phyloP scores from a whole-genome alignment of 2,329 filamentous ascomycete species.

The Colletotrichum tropicicola region DNA sequence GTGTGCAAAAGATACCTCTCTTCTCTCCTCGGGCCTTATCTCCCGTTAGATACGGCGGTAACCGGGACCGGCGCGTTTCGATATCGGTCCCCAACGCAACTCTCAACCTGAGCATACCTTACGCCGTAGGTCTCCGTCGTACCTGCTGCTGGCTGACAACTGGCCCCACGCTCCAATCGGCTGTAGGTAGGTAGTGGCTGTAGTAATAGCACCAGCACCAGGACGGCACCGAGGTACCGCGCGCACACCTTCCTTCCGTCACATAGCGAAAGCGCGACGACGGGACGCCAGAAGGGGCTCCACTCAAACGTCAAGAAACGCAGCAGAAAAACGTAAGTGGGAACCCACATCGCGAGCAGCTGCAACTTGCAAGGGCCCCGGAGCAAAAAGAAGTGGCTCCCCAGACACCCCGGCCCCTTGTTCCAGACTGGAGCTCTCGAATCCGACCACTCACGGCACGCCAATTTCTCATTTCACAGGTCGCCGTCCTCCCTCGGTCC shows the following conservation, averaged over 20 bases:
- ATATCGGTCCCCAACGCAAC: neutral
- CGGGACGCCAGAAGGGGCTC: neutral
- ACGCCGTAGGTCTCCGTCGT: too few relatives aligned
- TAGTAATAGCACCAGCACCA: too few relatives aligned
- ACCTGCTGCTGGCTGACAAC: too few relatives aligned
- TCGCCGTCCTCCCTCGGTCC: conserved; percentile 11
- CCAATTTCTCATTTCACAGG: conserved; percentile 28
- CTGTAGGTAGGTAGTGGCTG: too few relatives aligned
- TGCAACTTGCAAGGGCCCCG: conserved; percentile 15
- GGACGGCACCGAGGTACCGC: neutral
- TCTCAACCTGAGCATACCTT: too few relatives aligned
- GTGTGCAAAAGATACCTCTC: neutral
- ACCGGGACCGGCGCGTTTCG: neutral
- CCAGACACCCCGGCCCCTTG: conserved; percentile 2
- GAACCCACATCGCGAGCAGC: conserved; percentile 13
- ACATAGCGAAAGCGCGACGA: neutral
- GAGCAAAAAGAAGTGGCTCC: conserved; percentile 8
- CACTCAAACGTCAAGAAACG: neutral
- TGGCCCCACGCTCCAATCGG: too few relatives aligned
- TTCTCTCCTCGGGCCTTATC: neutral
- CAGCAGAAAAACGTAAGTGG: conserved; percentile 17
- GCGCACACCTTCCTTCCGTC: neutral
- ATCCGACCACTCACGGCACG: conserved; percentile 22
- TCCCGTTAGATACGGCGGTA: neutral
- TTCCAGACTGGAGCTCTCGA: conserved; percentile 9